These are phyloP conservation scores for Erysimum cheiranthoides DNA, from an alignment of 345 rosid species.

Conservation along the genomic window DNA sequence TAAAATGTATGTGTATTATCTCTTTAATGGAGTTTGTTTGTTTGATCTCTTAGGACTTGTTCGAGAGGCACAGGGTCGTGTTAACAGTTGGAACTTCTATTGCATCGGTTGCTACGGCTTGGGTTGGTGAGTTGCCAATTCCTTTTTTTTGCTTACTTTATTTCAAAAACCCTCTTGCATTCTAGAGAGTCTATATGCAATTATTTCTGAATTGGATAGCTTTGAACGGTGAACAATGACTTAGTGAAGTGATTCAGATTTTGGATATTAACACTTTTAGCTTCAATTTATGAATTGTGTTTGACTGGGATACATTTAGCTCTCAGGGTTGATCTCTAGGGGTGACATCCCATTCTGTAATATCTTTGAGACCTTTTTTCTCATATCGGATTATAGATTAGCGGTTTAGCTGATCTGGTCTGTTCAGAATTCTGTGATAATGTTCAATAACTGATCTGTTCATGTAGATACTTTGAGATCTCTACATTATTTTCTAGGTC, in stretches of 20 bases:
- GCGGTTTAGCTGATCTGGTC: not conserved
- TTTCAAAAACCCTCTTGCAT: constrained; percentile 9
- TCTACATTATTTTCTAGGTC: not conserved
- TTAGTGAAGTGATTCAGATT: constrained; percentile 11
- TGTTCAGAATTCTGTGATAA: not conserved
- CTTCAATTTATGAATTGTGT: not conserved
- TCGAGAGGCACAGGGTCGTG: constrained; percentile 88
- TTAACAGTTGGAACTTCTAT: constrained; percentile 90
- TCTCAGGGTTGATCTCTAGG: not conserved
- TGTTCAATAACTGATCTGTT: not conserved
- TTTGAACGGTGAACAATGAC: not conserved
- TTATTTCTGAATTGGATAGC: not conserved
- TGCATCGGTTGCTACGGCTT: constrained; percentile 93
- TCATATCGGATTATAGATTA: not conserved
- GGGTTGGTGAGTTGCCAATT: constrained; percentile 66
- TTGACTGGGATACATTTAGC: not conserved
- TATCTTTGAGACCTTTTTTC: not conserved
- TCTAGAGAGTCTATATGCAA: not conserved
- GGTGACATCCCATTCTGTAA: not conserved
- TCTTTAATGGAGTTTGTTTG: not conserved
- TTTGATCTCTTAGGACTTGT: constrained; percentile 61
- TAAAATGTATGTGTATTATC: not conserved
- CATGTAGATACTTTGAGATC: not conserved
- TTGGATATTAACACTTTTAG: not conserved
- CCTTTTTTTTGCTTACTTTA: not conserved